A percentile compares a stretch with the other conserved stretches of the same genome.
Conservation (phyloP, 2,329 filamentous ascomycete genomes). For the Nothomitra cinnamomea region DNA sequence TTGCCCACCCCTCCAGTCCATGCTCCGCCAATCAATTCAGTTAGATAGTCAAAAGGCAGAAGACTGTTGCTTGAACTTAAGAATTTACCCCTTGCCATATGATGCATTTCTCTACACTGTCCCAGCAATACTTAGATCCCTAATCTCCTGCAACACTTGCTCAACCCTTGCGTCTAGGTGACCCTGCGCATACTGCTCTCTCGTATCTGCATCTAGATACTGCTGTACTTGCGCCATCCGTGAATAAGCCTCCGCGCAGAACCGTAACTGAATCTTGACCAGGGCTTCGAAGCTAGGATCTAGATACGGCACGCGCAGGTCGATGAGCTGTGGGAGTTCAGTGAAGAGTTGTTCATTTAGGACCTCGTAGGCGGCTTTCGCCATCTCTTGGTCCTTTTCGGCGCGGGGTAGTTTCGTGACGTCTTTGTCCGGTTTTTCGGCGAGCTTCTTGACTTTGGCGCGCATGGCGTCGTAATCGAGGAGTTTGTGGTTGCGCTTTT, state of each 20-base stretch:
- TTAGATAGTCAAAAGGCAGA: too few relatives aligned
- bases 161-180: constrained; percentile 85
- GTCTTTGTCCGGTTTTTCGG: constrained; percentile 98
- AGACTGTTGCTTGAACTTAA: too few relatives aligned
- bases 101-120: constrained; percentile 29
- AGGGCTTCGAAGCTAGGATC: constrained; percentile 95
- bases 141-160: constrained; percentile 90
- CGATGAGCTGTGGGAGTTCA: constrained; percentile 89
- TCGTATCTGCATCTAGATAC: constrained; percentile 85
- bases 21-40: too few relatives aligned
- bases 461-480: constrained; percentile 95
- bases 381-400: constrained; percentile 92
- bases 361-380: constrained; percentile 84
- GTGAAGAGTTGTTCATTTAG: constrained; percentile 90
- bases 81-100: background rate
- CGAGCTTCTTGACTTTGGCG: constrained; percentile 89
- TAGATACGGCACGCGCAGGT: constrained; percentile 88
- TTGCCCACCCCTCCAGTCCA: too few relatives aligned
- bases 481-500: constrained; percentile 96
- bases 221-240: constrained; percentile 99
- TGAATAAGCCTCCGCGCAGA: constrained; percentile 94
- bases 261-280: constrained; percentile 94
- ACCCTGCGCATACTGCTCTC: constrained; percentile 89
- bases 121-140: constrained; percentile 81
- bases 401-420: constrained; percentile 88